These are phyloP conservation scores for Suillus luteus DNA, from an alignment of 768 basidiomycete species.

Conservation along the genomic window DNA sequence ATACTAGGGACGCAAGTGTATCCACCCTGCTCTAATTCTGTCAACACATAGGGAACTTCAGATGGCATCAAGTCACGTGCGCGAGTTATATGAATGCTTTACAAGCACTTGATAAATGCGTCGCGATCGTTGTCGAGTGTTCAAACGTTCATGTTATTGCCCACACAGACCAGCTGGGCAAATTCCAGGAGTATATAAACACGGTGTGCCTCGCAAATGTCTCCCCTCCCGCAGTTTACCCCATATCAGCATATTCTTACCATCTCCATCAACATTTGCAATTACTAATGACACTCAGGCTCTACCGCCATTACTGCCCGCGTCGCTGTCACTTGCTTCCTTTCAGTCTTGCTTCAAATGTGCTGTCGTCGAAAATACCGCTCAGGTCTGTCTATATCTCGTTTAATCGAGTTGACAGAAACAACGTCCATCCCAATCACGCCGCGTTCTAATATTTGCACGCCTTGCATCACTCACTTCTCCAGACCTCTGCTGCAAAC, in stretches of 20 bases:
- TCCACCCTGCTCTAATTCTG: too few relatives aligned
- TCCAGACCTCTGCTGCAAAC: not conserved
- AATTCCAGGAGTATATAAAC: too few relatives aligned
- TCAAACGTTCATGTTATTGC: too few relatives aligned
- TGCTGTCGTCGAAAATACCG: not conserved
- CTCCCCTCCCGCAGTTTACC: not conserved
- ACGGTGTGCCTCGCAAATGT: not conserved
- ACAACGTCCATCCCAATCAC: not conserved
- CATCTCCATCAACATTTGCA: not conserved
- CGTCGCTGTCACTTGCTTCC: not conserved
- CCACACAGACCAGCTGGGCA: too few relatives aligned
- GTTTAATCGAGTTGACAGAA: constrained; percentile 1
- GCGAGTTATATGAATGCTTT: too few relatives aligned
- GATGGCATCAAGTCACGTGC: too few relatives aligned
- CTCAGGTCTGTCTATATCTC: not conserved
- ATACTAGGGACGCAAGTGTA: too few relatives aligned
- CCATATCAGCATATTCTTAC: not conserved
- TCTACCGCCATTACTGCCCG: not conserved
- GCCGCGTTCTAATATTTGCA: not conserved
- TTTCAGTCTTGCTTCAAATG: not conserved
- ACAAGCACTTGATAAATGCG: too few relatives aligned
- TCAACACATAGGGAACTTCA: too few relatives aligned
- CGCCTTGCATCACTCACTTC: constrained; percentile 1
- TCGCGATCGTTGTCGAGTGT: too few relatives aligned
- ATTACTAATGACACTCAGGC: not conserved